Conservation (phyloP, 495 filamentous ascomycete genomes). For the Neurospora sp. region DNA sequence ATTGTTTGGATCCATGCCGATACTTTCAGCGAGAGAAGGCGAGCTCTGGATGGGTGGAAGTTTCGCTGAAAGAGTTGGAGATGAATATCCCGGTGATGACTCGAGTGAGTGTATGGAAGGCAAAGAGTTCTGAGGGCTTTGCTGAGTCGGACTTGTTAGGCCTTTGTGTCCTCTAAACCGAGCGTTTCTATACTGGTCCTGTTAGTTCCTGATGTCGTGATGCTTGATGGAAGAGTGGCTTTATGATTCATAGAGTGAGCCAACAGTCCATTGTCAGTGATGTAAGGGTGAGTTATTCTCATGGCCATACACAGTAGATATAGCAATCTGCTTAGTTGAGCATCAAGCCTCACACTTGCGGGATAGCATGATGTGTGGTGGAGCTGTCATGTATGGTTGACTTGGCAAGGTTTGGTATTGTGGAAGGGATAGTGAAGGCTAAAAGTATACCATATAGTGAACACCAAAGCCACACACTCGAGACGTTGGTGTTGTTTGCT, state of each 20-base stretch:
- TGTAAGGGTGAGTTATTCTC: background rate
- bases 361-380: background rate
- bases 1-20: constrained; percentile 26
- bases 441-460: background rate
- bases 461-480: background rate
- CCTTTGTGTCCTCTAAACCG: constrained; percentile 24
- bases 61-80: constrained; percentile 14
- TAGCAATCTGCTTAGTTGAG: background rate
- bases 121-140: constrained; percentile 2
- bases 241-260: background rate
- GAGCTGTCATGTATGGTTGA: background rate
- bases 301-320: background rate
- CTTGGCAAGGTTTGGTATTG: background rate
- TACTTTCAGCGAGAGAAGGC: constrained; percentile 24
- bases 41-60: constrained; percentile 24
- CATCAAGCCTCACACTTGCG: background rate
- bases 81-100: constrained; percentile 2
- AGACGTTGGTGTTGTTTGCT: background rate
- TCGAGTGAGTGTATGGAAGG: background rate
- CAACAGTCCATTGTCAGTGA: background rate
- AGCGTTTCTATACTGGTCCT: constrained; percentile 15
- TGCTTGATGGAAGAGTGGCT: background rate
- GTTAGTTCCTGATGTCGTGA: background rate
- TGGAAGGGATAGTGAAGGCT: background rate
- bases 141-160: constrained; percentile 15